Base-by-base conservation (phyloP, 169 alveolate genomes). In the Theileria orientalis region DNA sequence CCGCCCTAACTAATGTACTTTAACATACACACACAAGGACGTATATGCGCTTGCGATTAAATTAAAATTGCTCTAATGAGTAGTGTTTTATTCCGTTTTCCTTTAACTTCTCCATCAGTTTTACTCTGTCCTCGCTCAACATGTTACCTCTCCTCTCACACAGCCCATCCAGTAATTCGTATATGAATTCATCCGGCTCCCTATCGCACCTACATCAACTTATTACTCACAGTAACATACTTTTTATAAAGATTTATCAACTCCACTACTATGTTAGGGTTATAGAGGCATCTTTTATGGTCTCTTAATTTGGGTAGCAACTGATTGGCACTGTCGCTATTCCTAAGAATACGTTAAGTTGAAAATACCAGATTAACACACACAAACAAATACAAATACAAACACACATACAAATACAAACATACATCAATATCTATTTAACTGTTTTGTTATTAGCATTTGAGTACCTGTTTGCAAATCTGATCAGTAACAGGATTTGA, bases 201-300 rank as follows among this genome's bases (percentile, higher is more conserved):
- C 19, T 54, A 49, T 40, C 44, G 30, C 5, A 23, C 33, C 76
- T 68, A 6, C n/a, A 19, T 2, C 7, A 11, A 1, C 3, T 68
- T 46, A 1, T 23, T 46, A 42, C 27, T 23, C 19, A 3, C 7
- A 19, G 16, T 46, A 19, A 42, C 74, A 35, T 19, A 64, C 74
- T 30, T 64, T 46, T 64, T 64, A 14, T 64, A 46, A 25, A 64
- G 40, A 19, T 52, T 64, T 46, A 64, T 64, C 74, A 64, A 40
- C 27, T 29, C 69, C 23, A 64, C 61, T 64, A 37, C 69, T 32
- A 32, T 44, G 16, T 21, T 51, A 19, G 74, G 74, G 3, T 29
- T 32, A 13, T 64, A 32, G 29, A 64, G 40, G 6, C 0, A 13
- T 27, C 23, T 32, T 32, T 46, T 46, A 32, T 27, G 23, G 44